Percentiles rank a stretch among this genome's conserved stretches.
Evolutionary conservation across 2,329 filamentous ascomycete species (phyloP).

Genomic region (Xylaria digitata): DNA sequence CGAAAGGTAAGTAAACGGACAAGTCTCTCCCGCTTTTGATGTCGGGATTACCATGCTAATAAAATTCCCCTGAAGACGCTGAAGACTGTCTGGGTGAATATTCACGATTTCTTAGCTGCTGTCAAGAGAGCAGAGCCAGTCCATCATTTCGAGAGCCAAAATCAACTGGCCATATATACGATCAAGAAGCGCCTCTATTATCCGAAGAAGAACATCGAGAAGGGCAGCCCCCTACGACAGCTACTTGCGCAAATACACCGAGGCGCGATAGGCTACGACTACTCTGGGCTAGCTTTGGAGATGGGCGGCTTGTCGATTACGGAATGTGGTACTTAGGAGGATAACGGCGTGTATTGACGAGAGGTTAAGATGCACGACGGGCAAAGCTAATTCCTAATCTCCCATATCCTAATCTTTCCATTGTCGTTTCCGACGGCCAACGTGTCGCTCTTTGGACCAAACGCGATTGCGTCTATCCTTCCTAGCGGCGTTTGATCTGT

Average conservation of each 20-base stretch:
- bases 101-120: slow-evolving; percentile 59
- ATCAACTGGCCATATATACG: slow-evolving; percentile 54
- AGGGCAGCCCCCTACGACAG: slow-evolving; percentile 54
- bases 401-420: slow-evolving; percentile 91
- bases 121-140: slow-evolving; percentile 45
- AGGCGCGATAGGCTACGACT: background rate
- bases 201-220: slow-evolving; percentile 57
- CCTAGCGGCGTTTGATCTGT: slow-evolving; percentile 90
- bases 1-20: slow-evolving; percentile 52
- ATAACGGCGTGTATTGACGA: slow-evolving; percentile 21
- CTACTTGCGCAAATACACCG: slow-evolving; percentile 52
- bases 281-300: background rate
- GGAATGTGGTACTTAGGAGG: background rate
- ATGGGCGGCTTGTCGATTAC: slow-evolving; percentile 10
- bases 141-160: slow-evolving; percentile 50
- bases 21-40: background rate
- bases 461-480: slow-evolving; percentile 79
- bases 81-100: slow-evolving; percentile 59
- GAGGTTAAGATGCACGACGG: slow-evolving; percentile 12
- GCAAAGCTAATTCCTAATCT: slow-evolving; percentile 73
- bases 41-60: background rate
- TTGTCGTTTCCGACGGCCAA: slow-evolving; percentile 89
- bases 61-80: slow-evolving; percentile 52
- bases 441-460: slow-evolving; percentile 72
- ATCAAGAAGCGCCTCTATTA: slow-evolving; percentile 53